Base-by-base conservation (phyloP, 495 filamentous ascomycete species). In the Neurospora sp. region DNA sequence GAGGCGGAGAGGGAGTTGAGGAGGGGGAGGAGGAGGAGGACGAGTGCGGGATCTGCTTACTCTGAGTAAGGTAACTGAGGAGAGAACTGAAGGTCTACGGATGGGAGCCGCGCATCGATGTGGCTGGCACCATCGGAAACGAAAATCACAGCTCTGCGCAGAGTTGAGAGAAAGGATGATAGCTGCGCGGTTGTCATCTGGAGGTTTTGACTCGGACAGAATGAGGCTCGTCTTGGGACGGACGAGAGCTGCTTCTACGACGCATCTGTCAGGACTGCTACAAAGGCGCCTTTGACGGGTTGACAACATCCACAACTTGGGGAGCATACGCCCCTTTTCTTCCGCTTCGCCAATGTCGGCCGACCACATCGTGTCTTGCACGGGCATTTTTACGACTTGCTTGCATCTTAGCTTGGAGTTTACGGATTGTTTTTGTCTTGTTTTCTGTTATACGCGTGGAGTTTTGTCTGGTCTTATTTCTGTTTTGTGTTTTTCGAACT, bases 1-100 rank as follows among this genome's bases (percentile, higher is more conserved):
- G 88, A 91, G 76, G 86, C 88, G 46, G 90, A 92, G 77, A 85
- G 82, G 72, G 88, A 91, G 76, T 80, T 92, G 44, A 81, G 85
- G 62, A 83, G 81, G 46, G 83, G 84, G 5, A 77, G 85, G 41
- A 77, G 84, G 72, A 77, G 84, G 71, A 78, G 84, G 35, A 31
- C 31, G 14, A 85, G 83, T 73, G 81, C 80, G 3, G 54, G 54
- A 0, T 1, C 2, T 16, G 54, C 54, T 16, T 62, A 6, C 3
- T 8, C 27, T 16, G 54, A 62, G 54, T 62, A 35, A 31, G 35
- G 54, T 62, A 35, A 31, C 31, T 31, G 2, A 31, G 31, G 31
- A 31, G 31, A 31, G 31, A 31, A 31, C 0, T n/a, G 31, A 31
- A 31, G 31, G 31, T 31, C 31, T 31, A 31, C 31, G 31, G 31